A percentile compares a stretch with the other conserved stretches of the same genome.
phyloP scores from a whole-genome alignment of 352 stramenopile species.

The Globisporangium splendens region DNA sequence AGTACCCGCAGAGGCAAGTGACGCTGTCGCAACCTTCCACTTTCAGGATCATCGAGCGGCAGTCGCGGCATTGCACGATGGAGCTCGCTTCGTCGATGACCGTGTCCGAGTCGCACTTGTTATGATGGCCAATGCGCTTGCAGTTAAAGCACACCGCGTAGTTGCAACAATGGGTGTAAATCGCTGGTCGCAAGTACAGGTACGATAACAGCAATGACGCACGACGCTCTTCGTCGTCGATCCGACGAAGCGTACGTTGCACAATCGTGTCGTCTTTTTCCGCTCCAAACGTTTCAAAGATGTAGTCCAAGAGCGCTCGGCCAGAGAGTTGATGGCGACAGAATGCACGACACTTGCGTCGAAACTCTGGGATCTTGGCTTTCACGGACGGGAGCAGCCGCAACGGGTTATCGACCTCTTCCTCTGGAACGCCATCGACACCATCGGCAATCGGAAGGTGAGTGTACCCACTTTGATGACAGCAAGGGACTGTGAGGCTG shows the following conservation, averaged over 20 bases:
- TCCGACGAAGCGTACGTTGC: constrained; percentile 13
- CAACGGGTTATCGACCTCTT: constrained; percentile 1
- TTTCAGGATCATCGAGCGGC: constrained; percentile 41
- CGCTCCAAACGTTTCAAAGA: constrained; percentile 15
- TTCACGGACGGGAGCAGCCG: constrained; percentile 10
- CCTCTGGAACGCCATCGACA: background rate
- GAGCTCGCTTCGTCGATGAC: constrained; percentile 16
- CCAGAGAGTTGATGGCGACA: constrained; percentile 18
- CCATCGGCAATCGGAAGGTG: constrained; percentile 20
- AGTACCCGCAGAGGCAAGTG: constrained; percentile 39
- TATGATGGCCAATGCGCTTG: constrained; percentile 34
- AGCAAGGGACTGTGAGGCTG: constrained; percentile 24
- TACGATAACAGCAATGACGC: constrained; percentile 37
- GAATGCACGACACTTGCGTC: constrained; percentile 17
- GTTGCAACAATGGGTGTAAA: constrained; percentile 33
- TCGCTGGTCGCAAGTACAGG: constrained; percentile 24
- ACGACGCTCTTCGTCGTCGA: constrained; percentile 39
- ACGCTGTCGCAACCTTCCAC: constrained; percentile 48
- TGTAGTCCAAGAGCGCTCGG: constrained; percentile 17
- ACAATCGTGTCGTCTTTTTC: constrained; percentile 9
- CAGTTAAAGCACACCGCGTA: constrained; percentile 52
- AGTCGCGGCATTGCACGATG: constrained; percentile 40
- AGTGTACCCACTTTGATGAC: constrained; percentile 30
- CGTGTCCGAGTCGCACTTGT: constrained; percentile 18
- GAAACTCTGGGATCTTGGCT: constrained; percentile 13